Percentiles rank a stretch among this genome's conserved stretches.
These are phyloP conservation scores for Plectosphaerella sp. DNA, from an alignment of 2,329 filamentous ascomycete species.

Conservation along the genomic window DNA sequence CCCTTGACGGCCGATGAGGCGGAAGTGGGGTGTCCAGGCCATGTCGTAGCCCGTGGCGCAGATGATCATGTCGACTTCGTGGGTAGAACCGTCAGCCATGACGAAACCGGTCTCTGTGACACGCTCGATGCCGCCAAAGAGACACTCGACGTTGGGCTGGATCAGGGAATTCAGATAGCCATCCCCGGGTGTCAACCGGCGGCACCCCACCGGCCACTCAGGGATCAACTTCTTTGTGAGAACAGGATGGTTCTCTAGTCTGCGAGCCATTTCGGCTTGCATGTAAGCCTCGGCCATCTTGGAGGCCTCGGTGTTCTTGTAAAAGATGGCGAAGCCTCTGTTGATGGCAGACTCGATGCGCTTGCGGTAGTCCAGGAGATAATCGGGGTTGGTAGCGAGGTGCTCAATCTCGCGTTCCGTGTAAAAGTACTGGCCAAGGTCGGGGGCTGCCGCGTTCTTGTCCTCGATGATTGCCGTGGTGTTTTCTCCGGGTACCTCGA, in stretches of 20 bases:
- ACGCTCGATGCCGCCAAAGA: not conserved
- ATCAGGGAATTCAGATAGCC: not conserved
- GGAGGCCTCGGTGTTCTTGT: conserved; percentile 7
- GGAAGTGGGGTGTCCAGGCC: not conserved
- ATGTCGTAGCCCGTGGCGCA: not conserved
- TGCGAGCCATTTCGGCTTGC: conserved; percentile 4
- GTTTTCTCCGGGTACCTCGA: not conserved
- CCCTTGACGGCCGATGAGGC: not conserved
- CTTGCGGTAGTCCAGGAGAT: conserved; percentile 19
- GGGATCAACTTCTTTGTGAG: not conserved
- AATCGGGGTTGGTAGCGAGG: conserved; percentile 2
- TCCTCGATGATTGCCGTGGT: not conserved
- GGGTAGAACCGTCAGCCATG: not conserved
- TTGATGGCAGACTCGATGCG: conserved; percentile 21
- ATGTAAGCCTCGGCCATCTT: conserved; percentile 14
- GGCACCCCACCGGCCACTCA: not conserved
- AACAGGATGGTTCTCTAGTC: conserved; percentile 6
- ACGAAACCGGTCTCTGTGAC: not conserved
- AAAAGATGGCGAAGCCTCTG: not conserved
- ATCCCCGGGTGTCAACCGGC: not conserved
- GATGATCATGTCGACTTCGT: conserved; percentile 1
- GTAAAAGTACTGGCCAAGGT: not conserved
- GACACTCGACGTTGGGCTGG: not conserved
- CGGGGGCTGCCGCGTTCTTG: not conserved
- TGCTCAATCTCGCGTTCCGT: not conserved